Evolutionary conservation across 2,329 filamentous ascomycete genomes (phyloP).

Genomic region (Shiraia sp.): DNA sequence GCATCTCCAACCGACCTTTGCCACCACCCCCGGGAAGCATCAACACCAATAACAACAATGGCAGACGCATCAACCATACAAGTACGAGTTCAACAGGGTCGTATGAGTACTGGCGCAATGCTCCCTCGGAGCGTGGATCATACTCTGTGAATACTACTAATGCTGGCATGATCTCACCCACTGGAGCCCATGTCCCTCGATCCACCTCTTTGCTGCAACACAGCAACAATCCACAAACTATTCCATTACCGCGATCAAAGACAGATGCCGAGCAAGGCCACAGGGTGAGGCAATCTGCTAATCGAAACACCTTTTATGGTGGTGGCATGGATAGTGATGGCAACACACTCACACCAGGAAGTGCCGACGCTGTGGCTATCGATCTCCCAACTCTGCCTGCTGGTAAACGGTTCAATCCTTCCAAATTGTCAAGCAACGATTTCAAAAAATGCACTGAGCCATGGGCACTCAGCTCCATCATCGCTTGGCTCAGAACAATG

Average conservation of each 20-base stretch:
- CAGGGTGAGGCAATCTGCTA: conserved; percentile 46
- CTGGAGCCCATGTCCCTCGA: conserved; percentile 38
- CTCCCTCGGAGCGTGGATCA: conserved; percentile 33
- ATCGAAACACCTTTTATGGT: conserved; percentile 42
- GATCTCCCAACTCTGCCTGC: conserved; percentile 84
- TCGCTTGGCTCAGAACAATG: conserved; percentile 84
- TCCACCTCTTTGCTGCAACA: conserved; percentile 74
- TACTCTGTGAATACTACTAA: conserved; percentile 38
- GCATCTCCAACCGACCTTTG: conserved; percentile 65
- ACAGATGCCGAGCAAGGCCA: conserved; percentile 78
- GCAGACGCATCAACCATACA: conserved; percentile 49
- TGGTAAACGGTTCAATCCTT: conserved; percentile 79
- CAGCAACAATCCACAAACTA: conserved; percentile 75
- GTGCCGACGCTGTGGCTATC: conserved; percentile 62
- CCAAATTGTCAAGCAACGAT: conserved; percentile 78
- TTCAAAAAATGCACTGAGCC: conserved; percentile 85
- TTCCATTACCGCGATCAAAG: conserved; percentile 85
- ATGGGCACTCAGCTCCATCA: conserved; percentile 89
- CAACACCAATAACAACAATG: conserved; percentile 47
- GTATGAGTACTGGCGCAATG: conserved; percentile 54
- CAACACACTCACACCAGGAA: conserved; percentile 60
- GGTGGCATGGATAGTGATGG: conserved; percentile 47
- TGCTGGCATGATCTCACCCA: conserved; percentile 38
- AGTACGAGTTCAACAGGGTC: conserved; percentile 37
- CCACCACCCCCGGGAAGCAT: conserved; percentile 66